Conservation (phyloP, 83 land plant genomes). For the Diphasiastrum complanatum region DNA sequence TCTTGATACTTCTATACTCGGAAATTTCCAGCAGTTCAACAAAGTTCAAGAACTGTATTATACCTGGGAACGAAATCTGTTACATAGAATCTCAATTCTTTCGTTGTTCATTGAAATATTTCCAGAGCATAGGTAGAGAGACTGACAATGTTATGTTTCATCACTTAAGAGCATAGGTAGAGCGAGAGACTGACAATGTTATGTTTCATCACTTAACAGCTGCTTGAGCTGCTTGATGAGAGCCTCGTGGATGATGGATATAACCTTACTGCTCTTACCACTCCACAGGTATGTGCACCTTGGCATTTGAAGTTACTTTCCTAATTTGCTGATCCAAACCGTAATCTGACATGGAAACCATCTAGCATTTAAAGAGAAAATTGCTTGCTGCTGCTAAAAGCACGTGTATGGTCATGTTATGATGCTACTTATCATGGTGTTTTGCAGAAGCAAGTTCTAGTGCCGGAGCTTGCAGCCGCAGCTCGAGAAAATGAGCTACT, state of each 20-base stretch:
- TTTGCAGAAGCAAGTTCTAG: slow-evolving; percentile 20
- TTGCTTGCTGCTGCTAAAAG: no score
- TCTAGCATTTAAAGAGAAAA: neutral
- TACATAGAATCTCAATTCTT: no score
- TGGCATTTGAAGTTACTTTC: neutral
- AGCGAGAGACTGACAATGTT: neutral
- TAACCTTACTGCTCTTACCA: slow-evolving; percentile 9
- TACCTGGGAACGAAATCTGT: no score
- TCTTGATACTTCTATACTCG: neutral
- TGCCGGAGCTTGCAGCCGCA: slow-evolving; percentile 28
- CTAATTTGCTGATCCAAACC: neutral
- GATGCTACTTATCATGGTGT: no score
- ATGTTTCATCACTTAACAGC: slow-evolving; percentile 19
- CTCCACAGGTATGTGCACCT: slow-evolving; percentile 21
- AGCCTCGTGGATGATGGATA: slow-evolving; percentile 23
- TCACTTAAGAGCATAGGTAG: neutral
- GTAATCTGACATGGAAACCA: neutral
- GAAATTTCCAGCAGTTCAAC: neutral
- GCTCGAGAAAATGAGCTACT: slow-evolving; percentile 27
- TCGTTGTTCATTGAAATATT: no score
- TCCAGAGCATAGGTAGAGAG: no score
- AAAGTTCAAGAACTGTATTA: neutral
- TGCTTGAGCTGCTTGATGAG: slow-evolving; percentile 32
- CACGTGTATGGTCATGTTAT: no score
- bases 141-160: neutral